Evolutionary conservation across 345 rosid species (phyloP).

Genomic region (Durio zibethinus): DNA sequence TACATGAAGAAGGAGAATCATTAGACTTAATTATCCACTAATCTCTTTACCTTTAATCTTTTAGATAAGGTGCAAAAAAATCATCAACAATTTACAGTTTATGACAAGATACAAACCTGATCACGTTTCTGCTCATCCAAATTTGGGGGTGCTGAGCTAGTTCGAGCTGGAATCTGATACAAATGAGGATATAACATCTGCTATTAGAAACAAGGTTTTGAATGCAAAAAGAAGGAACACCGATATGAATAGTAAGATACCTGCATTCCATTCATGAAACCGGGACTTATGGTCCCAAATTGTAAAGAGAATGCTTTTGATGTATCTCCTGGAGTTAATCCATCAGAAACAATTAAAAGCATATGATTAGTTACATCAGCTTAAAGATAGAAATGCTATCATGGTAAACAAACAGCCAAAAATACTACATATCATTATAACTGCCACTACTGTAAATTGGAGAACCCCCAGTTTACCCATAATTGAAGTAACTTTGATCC

Average conservation of each 20-base stretch:
- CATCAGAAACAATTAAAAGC: slow-evolving; percentile 2
- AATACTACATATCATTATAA: background rate
- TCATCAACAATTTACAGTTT: background rate
- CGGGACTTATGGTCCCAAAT: slow-evolving; percentile 84
- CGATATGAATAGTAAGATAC: slow-evolving; percentile 22
- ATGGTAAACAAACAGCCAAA: background rate
- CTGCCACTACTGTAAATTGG: background rate
- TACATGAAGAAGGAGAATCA: slow-evolving; percentile 1
- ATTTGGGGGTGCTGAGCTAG: slow-evolving; percentile 96
- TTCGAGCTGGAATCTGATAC: slow-evolving; percentile 85
- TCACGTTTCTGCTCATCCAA: slow-evolving; percentile 96
- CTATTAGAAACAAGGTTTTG: background rate
- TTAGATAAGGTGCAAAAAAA: background rate
- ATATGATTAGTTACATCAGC: background rate
- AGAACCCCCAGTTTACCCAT: background rate
- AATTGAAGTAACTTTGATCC: background rate
- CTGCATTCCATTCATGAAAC: slow-evolving; percentile 79
- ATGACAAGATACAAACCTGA: slow-evolving; percentile 45
- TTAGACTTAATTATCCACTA: background rate
- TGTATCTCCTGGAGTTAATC: slow-evolving; percentile 50
- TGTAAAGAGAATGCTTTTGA: slow-evolving; percentile 68
- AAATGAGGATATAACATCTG: slow-evolving; percentile 15
- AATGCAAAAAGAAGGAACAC: background rate
- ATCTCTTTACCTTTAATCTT: background rate
- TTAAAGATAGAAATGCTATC: background rate